Evolutionary conservation across 805 yeast species (phyloP), one percentile per base, ranked within the genome.

Genomic region (Saitoella complicata): DNA sequence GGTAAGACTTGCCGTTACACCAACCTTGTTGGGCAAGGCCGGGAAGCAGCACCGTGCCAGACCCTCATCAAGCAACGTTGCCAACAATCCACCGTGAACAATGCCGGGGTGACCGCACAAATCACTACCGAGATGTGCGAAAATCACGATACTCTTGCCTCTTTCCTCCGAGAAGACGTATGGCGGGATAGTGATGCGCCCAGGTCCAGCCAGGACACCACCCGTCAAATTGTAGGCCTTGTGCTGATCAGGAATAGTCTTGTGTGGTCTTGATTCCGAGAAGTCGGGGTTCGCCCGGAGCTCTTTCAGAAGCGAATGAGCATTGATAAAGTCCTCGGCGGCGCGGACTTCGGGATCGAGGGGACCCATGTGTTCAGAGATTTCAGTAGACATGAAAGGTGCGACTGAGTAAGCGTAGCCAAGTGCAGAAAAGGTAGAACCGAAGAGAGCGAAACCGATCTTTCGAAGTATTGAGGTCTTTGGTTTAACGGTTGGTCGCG

Each of bases 41-140:
- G 84, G 76, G 58, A 86, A 88, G 10, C 95, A 97, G 55, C 94
- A 81, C 39, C 76, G 69, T 55, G 95, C 84, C 31, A 91, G 64
- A 0, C 80, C 78, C 57, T 91, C 98, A 60, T 88, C 98, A 32
- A 91, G 51, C 29, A 91, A 44, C 41, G 95, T 80, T 1, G 95
- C 75, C 4, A 86, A 61, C 3, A 87, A 69, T 1, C 98, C 98
- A 53, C 88, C 87, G 58, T 91, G 96, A 12, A 88, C 72, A 43
- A 75, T 74, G 0, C 83, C 83, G 41, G 78, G 80, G 41, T 72
- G 73, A 42, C 87, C 83, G 5, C 76, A 67, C 36, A 86, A 58
- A 35, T 70, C 67, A 5, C 64, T 57, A 1, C 95, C 95, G 36
- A 87, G 58, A 54, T 82, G 86, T 53, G 76, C 76, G 54, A 83